Conservation (phyloP, 441 rosid species). For the Aleurites moluccanus region DNA sequence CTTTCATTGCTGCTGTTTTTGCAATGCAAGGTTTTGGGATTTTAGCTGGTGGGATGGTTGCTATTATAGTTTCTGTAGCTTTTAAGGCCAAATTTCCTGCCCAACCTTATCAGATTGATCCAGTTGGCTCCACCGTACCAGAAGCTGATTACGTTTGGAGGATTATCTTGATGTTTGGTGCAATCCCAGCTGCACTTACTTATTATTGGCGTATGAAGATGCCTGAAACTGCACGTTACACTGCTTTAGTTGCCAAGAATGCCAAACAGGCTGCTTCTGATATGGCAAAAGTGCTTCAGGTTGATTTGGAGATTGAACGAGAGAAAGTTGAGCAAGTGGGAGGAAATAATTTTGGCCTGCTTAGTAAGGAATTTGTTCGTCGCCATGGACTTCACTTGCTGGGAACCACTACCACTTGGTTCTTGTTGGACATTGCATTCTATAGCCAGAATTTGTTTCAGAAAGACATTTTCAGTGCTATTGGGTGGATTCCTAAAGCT, state of each 20-base stretch:
- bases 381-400: conserved; percentile 67
- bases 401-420: conserved; percentile 77
- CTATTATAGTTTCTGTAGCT: conserved; percentile 38
- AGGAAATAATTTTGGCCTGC: conserved; percentile 41
- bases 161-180: conserved; percentile 66
- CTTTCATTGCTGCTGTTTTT: conserved; percentile 76
- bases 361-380: conserved; percentile 41
- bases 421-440: conserved; percentile 69
- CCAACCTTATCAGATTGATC: conserved; percentile 45
- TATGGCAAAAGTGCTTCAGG: conserved; percentile 70
- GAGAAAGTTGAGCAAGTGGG: conserved; percentile 33
- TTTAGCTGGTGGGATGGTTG: conserved; percentile 60
- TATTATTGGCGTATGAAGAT: conserved; percentile 73
- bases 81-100: conserved; percentile 44
- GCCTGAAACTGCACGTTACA: conserved; percentile 84
- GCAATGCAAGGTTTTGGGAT: conserved; percentile 87
- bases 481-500: conserved; percentile 69
- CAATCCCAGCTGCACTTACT: conserved; percentile 65
- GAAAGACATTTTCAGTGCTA: conserved; percentile 72
- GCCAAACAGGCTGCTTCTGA: conserved; percentile 61
- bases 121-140: conserved; percentile 53
- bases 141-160: conserved; percentile 70
- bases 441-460: conserved; percentile 73
- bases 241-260: conserved; percentile 73
- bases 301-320: conserved; percentile 53